phyloP scores from a whole-genome alignment of 2,329 filamentous ascomycete species.

The Spiromastix sp. region DNA sequence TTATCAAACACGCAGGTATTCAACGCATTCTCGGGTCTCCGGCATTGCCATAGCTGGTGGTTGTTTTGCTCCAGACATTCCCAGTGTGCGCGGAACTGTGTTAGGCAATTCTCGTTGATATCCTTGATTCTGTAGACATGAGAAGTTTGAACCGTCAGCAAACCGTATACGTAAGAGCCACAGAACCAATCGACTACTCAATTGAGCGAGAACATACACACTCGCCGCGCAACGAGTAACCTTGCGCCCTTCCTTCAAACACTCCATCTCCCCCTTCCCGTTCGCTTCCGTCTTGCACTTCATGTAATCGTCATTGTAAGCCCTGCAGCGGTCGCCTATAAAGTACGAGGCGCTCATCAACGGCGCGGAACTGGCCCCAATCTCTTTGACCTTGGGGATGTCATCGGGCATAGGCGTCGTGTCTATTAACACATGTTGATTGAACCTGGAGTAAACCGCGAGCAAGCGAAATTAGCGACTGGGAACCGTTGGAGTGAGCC shows the following conservation, averaged over 20 bases:
- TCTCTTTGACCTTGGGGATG: conserved; percentile 87
- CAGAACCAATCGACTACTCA: neutral
- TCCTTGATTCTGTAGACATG: conserved; percentile 62
- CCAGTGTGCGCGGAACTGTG: conserved; percentile 90
- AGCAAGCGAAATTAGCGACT: conserved; percentile 2
- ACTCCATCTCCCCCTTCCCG: conserved; percentile 84
- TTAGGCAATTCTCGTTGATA: conserved; percentile 88
- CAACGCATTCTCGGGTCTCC: conserved; percentile 73
- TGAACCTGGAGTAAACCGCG: conserved; percentile 68
- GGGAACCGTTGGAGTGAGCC: neutral
- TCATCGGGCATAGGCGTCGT: conserved; percentile 86
- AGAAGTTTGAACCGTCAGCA: neutral
- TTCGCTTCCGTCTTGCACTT: conserved; percentile 95
- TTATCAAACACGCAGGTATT: conserved; percentile 97
- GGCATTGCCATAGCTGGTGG: conserved; percentile 94
- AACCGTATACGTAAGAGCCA: conserved; percentile 1
- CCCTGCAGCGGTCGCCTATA: conserved; percentile 87
- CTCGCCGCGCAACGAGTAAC: conserved; percentile 93
- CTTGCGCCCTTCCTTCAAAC: conserved; percentile 90
- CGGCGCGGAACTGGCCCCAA: conserved; percentile 86
- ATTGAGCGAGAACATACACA: conserved; percentile 72
- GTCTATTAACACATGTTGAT: conserved; percentile 86
- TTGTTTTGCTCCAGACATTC: conserved; percentile 94
- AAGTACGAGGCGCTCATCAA: conserved; percentile 89
- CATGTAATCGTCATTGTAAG: conserved; percentile 99